Conservation (phyloP, 305 asterid species). For the Solanum chacoense region DNA sequence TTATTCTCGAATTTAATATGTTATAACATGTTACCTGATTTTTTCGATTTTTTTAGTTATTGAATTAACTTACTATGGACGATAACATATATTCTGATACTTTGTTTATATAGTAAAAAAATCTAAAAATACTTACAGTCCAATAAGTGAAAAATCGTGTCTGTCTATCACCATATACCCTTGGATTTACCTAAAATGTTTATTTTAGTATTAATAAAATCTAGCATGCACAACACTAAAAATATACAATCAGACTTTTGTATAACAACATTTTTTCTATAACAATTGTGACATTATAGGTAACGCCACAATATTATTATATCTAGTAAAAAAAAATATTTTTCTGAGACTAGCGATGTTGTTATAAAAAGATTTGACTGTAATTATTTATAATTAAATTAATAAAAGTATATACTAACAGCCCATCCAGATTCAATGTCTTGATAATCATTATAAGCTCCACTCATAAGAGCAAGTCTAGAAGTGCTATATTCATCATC, state of each 20-base stretch:
- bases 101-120: not conserved
- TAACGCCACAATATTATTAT: not conserved
- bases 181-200: slow-evolving; percentile 50
- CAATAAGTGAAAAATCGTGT: slow-evolving; percentile 58
- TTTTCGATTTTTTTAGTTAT: not conserved
- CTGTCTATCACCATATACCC: slow-evolving; percentile 53
- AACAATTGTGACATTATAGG: not conserved
- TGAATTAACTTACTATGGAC: not conserved
- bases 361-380: too few species aligned
- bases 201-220: not conserved
- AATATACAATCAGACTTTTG: too few species aligned
- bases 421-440: slow-evolving; percentile 61
- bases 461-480: slow-evolving; percentile 33
- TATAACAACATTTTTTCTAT: too few species aligned
- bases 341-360: not conserved
- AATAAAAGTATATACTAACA: slow-evolving; percentile 18
- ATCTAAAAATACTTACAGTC: slow-evolving; percentile 41
- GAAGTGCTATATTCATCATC: slow-evolving; percentile 55
- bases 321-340: not conserved
- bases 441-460: slow-evolving; percentile 27
- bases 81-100: not conserved
- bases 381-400: too few species aligned
- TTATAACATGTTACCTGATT: not conserved
- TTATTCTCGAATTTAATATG: not conserved
- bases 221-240: not conserved